Base-by-base conservation (phyloP, 169 alveolate species). In the Plasmodium sp. region DNA sequence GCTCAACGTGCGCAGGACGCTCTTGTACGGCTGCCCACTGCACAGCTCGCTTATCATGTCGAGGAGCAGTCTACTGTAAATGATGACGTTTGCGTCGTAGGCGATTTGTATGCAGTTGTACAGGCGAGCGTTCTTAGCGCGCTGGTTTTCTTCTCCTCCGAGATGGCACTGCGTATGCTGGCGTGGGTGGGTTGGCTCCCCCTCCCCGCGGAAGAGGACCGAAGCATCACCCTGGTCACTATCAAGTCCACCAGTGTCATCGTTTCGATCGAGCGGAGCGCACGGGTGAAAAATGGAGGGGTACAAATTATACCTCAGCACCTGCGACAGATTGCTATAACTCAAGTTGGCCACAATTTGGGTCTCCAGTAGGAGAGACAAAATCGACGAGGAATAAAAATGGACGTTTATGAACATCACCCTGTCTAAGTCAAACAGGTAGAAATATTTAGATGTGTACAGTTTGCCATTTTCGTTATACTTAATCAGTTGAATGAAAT, bases 391-490 rank as follows among this genome's bases (percentile, higher is more conserved):
- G 5, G 94, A 90, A 71, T 90, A 90, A 33, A 90, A 80, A 67
- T 56, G 75, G 18, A 72, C 80, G 82, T 90, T 90, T 80, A 90
- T 90, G 81, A 90, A 90, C 43, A 27, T 36, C 10, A 90, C 91
- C 1, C 83, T 81, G 48, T 39, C 82, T 74, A 90, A 80, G 74
- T 90, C 84, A 71, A 90, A 90, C 31, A 90, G 14, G 51, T 90
- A 90, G 67, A 80, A 90, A 90, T 90, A 80, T 67, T 90, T 80
- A 2, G 94, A 90, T 16, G 74, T 62, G 74, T 90, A 90, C 18
- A 90, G 80, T 81, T 51, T 58, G 2, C 41, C 12, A 67, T 67
- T 31, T 67, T 90, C 94, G 22, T 80, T 67, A 81, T 90, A 80
- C 27, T 79, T 90, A 81, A 90, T 90, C 7, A 90, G 27, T 22